Evolutionary conservation across 257 asterid genomes (phyloP).

Genomic region (Solanum clarkiae): DNA sequence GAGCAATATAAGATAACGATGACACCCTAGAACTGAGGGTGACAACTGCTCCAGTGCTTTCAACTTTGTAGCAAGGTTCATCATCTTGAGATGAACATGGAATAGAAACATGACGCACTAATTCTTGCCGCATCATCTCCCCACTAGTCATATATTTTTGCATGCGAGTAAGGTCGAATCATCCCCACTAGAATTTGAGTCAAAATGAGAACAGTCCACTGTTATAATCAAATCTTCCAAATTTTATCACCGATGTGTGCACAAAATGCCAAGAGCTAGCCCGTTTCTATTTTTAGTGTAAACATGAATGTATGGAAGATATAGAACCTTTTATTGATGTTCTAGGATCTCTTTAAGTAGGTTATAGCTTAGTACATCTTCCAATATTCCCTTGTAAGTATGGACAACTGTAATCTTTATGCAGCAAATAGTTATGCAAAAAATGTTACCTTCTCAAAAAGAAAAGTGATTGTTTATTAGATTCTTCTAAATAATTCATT

Average conservation of each 20-base stretch:
- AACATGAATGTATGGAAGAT: no score
- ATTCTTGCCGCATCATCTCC: slow-evolving; percentile 57
- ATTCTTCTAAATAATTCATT: not conserved
- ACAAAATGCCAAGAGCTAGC: not conserved
- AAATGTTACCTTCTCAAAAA: no score
- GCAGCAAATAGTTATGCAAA: no score
- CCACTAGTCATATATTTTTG: slow-evolving; percentile 47
- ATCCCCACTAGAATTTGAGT: slow-evolving; percentile 37
- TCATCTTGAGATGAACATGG: slow-evolving; percentile 43
- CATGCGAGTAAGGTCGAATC: slow-evolving; percentile 27
- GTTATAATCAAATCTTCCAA: not conserved
- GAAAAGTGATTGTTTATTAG: not conserved
- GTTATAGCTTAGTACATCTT: no score
- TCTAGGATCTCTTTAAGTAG: no score
- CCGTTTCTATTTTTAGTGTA: no score
- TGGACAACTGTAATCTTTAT: no score
- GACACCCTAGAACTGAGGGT: slow-evolving; percentile 56
- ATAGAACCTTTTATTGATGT: no score
- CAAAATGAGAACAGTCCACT: not conserved
- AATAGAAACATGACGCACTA: slow-evolving; percentile 38
- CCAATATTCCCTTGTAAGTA: no score
- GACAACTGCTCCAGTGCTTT: slow-evolving; percentile 52
- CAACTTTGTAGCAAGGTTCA: slow-evolving; percentile 48
- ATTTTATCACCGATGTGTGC: not conserved
- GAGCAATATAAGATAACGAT: slow-evolving; percentile 64